A percentile compares a stretch with the other conserved stretches of the same genome.
phyloP scores from a whole-genome alignment of 176 grass and related monocot genomes.

The Aegilops tauschii region DNA sequence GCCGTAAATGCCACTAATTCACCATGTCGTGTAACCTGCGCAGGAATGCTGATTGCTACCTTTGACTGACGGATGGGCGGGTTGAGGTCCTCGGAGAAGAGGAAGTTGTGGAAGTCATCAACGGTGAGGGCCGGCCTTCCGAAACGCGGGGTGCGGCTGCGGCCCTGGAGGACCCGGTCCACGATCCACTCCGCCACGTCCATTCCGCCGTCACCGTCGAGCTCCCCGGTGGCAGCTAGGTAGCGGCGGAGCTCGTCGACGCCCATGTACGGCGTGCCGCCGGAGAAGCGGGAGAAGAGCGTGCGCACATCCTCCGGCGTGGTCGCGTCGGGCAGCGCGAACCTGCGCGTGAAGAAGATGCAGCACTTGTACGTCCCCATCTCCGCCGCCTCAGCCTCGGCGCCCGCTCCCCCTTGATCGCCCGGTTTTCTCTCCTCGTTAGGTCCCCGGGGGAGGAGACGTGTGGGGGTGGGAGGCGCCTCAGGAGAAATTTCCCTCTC shows the following conservation, averaged over 20 bases:
- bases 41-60: slow-evolving; percentile 23
- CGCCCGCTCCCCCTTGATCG: slow-evolving; percentile 7
- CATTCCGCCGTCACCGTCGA: slow-evolving; percentile 7
- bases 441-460: slow-evolving; percentile 28
- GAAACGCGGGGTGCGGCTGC: slow-evolving; percentile 45
- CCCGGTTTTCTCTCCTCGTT: slow-evolving; percentile 1
- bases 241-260: slow-evolving; percentile 62
- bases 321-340: slow-evolving; percentile 51
- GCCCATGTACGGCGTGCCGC: slow-evolving; percentile 57
- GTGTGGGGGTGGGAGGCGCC: slow-evolving; percentile 25
- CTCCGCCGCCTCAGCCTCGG: slow-evolving; percentile 9
- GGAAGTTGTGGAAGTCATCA: slow-evolving; percentile 73
- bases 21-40: not conserved
- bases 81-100: slow-evolving; percentile 83
- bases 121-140: slow-evolving; percentile 51
- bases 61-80: slow-evolving; percentile 49
- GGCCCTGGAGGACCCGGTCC: slow-evolving; percentile 52
- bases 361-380: slow-evolving; percentile 81
- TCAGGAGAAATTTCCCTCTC: not conserved
- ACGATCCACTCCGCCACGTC: slow-evolving; percentile 52
- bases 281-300: slow-evolving; percentile 50
- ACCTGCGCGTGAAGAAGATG: slow-evolving; percentile 84
- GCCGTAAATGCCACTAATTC: not conserved
- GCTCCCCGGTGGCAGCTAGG: slow-evolving; percentile 39
- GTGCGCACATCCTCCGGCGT: slow-evolving; percentile 59